A percentile compares a stretch with the other conserved stretches of the same genome.
Conservation (phyloP, 805 yeast species). For the Saturnispora ahearnii region DNA sequence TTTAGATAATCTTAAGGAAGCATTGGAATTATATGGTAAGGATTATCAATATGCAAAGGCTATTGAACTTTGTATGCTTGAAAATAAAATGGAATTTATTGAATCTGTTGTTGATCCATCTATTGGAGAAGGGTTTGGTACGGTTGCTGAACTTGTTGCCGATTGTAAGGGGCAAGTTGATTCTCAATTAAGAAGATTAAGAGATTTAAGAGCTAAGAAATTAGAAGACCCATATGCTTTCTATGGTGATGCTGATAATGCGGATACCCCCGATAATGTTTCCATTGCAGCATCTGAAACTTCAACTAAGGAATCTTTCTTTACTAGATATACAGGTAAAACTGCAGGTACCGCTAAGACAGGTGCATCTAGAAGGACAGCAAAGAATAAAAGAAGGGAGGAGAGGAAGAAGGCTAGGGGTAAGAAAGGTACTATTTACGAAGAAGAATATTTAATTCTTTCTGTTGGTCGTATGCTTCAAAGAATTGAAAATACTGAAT, state of each 20-base stretch:
- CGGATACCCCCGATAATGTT: slow-evolving; percentile 83
- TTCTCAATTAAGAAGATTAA: slow-evolving; percentile 74
- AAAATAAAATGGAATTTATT: slow-evolving; percentile 37
- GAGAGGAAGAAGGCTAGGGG: slow-evolving; percentile 96
- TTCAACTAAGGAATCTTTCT: slow-evolving; percentile 85
- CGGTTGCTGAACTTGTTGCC: slow-evolving; percentile 80
- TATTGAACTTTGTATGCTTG: slow-evolving; percentile 48
- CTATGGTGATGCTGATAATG: slow-evolving; percentile 58
- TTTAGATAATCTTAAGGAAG: slow-evolving; percentile 49
- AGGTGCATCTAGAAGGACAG: slow-evolving; percentile 86
- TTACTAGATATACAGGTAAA: slow-evolving; percentile 94
- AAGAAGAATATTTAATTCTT: slow-evolving; percentile 85
- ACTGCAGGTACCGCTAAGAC: slow-evolving; percentile 94
- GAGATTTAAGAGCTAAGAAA: slow-evolving; percentile 80
- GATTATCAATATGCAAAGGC: slow-evolving; percentile 72
- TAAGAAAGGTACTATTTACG: slow-evolving; percentile 94
- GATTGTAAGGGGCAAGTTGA: slow-evolving; percentile 82
- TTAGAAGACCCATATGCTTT: slow-evolving; percentile 77
- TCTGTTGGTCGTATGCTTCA: slow-evolving; percentile 85
- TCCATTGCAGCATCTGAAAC: slow-evolving; percentile 93
- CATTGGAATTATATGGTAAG: slow-evolving; percentile 63
- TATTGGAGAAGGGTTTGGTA: slow-evolving; percentile 80
- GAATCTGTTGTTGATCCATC: slow-evolving; percentile 59
- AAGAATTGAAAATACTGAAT: slow-evolving; percentile 61
- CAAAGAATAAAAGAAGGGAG: slow-evolving; percentile 88